Conservation (phyloP, 345 rosid genomes). For the Eucalyptus pauciflora region DNA sequence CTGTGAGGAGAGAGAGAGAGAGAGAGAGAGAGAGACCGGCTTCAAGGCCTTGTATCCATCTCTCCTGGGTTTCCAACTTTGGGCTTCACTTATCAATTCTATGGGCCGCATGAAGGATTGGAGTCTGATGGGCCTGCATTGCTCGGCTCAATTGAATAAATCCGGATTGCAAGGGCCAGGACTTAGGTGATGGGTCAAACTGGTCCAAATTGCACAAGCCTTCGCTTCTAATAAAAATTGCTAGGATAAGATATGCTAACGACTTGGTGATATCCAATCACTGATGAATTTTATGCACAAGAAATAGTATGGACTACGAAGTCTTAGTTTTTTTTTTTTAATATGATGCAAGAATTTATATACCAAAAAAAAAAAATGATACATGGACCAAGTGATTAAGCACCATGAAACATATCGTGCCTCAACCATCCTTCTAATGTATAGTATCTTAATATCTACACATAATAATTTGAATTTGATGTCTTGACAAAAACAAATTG, state of each 20-base stretch:
- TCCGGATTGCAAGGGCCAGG: background rate
- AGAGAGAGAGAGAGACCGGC: background rate
- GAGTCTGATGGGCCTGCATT: background rate
- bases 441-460: background rate
- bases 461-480: fast-evolving
- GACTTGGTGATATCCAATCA: background rate
- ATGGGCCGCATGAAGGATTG: background rate
- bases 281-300: background rate
- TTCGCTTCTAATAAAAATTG: background rate
- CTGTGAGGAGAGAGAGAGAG: background rate
- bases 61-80: background rate
- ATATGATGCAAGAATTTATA: background rate
- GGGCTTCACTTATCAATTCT: background rate
- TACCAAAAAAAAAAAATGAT: background rate
- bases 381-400: background rate
- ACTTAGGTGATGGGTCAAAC: background rate
- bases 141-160: background rate
- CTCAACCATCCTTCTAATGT: background rate
- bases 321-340: background rate
- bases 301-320: background rate
- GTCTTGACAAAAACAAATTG: background rate
- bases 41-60: background rate
- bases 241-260: fast-evolving
- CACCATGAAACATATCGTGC: background rate
- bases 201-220: no score